Evolutionary conservation across 176 grass and related monocot genomes (phyloP), one percentile per base, ranked within the genome.

Genomic region (Musa itinerans): DNA sequence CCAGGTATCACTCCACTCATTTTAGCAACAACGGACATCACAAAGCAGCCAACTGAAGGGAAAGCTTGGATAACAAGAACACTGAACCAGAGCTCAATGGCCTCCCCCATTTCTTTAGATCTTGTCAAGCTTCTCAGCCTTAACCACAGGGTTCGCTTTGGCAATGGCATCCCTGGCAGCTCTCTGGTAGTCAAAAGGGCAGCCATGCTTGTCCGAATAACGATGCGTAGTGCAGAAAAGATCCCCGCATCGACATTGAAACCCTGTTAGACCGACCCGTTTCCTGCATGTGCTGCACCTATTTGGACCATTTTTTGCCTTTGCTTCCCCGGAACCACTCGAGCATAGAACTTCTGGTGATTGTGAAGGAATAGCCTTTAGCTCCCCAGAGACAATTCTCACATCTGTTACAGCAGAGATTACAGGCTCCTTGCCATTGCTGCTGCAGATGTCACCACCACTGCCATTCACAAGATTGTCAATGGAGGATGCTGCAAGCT

Each of bases 121-220:
- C 78, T 96, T 96, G 80, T 92, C 89, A 25, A 96, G 89, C 54
- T 96, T 96, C 55, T 43, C 34, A 6, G 34, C 34, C 34, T 43
- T 43, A 43, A 43, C 34, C 34, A 43, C 34, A 43, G 34, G 92
- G 69, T 96, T 96, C 21, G 92, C 92, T 81, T 96, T 92, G 67
- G 92, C 89, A 79, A 96, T 96, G 50, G 86, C 86, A 76, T 89
- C 92, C 84, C 81, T 90, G 52, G 80, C 92, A 0, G 89, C 92
- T 2, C 86, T 86, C 52, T 86, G 89, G 63, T 96, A 96, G 71
- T 96, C 89, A 1, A 92, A 96, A 57, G 85, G 81, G 83, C 92
- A 96, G 43, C 89, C 79, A 8, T 96, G 92, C 86, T 92, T 89
- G 67, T 96, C 89, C 0, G 89, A 87, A 49, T 96, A 96, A 25